Conservation (phyloP, 148 eudicot genomes). For the Chenopodium berlandieri region DNA sequence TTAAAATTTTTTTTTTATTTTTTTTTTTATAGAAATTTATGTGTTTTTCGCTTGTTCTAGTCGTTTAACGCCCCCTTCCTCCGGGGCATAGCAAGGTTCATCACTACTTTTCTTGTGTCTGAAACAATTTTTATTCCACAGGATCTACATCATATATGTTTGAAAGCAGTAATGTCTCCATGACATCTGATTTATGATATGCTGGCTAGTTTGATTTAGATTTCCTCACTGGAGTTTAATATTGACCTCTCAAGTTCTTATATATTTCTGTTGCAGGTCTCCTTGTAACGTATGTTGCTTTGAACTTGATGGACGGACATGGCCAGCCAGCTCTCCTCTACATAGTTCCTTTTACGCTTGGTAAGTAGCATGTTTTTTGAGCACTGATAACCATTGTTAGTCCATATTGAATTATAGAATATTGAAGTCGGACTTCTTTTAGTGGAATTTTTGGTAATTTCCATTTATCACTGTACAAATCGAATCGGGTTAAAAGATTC, state of each 20-base stretch:
- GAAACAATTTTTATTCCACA: no score
- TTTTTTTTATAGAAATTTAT: no score
- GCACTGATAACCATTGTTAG: background rate
- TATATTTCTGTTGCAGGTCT: conserved; percentile 56
- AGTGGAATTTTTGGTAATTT: background rate
- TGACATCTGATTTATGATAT: background rate
- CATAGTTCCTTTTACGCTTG: conserved; percentile 94
- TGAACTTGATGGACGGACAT: conserved; percentile 99
- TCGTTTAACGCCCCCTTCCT: background rate
- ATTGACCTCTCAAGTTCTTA: background rate
- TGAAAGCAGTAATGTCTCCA: background rate
- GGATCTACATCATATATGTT: no score
- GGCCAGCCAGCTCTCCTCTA: conserved; percentile 99
- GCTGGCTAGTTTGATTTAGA: background rate
- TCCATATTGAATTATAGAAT: no score
- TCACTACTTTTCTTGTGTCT: background rate
- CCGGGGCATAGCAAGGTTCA: background rate
- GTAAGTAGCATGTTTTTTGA: conserved; percentile 33
- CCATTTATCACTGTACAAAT: background rate
- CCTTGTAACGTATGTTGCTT: conserved; percentile 83
- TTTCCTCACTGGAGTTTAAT: background rate
- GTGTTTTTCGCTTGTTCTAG: background rate
- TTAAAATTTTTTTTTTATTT: no score
- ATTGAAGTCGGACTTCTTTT: background rate
- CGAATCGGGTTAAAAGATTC: background rate